Percentiles rank a stretch among this genome's conserved stretches.
Conservation (phyloP, 257 asterid species). For the Lavandula angustifolia region DNA sequence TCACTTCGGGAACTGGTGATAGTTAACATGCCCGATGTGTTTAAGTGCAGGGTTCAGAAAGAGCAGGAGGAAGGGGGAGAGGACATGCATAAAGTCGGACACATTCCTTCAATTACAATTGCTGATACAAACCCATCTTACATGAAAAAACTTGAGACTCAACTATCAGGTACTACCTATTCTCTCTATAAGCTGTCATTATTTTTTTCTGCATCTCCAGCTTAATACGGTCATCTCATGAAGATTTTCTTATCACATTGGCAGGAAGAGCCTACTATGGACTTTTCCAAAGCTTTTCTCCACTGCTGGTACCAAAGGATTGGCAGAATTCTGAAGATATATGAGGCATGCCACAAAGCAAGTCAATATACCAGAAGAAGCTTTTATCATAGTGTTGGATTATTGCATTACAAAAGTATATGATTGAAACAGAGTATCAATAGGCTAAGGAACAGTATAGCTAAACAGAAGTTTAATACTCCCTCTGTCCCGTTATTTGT, state of each 20-base stretch:
- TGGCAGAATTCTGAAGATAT: conserved; percentile 41
- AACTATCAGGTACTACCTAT: conserved; percentile 35
- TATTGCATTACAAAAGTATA: too few species aligned
- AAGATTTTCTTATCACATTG: conserved; percentile 15
- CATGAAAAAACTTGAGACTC: conserved; percentile 32
- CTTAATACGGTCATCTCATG: background rate
- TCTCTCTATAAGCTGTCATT: too few species aligned
- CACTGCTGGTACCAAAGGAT: conserved; percentile 44
- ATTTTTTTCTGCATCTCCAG: too few species aligned
- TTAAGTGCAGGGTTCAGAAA: conserved; percentile 42
- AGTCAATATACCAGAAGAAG: background rate
- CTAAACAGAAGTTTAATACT: too few species aligned
- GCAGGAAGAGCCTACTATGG: conserved; percentile 43
- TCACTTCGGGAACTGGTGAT: conserved; percentile 45
- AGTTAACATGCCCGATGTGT: conserved; percentile 51
- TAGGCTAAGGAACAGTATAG: too few species aligned
- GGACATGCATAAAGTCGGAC: conserved; percentile 40
- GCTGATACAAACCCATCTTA: conserved; percentile 25
- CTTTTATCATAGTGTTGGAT: background rate
- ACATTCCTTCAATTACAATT: conserved; percentile 38
- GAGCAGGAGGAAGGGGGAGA: conserved; percentile 41
- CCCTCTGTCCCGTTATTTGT: too few species aligned
- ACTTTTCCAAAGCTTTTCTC: conserved; percentile 43
- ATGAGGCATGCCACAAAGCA: background rate
- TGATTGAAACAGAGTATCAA: too few species aligned